Conservation (phyloP, 352 stramenopile species). For the Aphanomyces cochlioides region DNA sequence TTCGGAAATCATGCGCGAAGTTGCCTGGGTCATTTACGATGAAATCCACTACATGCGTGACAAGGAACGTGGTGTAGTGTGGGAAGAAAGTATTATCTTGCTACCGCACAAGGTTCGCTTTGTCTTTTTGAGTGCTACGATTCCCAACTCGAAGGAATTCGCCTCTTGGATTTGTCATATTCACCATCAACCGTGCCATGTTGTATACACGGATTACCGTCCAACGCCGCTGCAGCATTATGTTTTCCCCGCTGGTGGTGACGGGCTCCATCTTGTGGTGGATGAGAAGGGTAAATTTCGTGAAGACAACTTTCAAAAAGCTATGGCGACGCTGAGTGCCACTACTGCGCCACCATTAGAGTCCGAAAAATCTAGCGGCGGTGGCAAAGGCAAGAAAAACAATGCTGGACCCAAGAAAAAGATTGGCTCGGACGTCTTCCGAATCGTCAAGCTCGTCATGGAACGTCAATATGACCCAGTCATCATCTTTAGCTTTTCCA, state of each 20-base stretch:
- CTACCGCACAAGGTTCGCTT: constrained; percentile 98
- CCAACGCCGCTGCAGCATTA: constrained; percentile 99
- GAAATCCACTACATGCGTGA: constrained; percentile 99
- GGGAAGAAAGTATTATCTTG: constrained; percentile 98
- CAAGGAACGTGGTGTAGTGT: constrained; percentile 96
- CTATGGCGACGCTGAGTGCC: constrained; percentile 76
- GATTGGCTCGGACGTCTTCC: constrained; percentile 92
- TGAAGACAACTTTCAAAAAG: constrained; percentile 96
- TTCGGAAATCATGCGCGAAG: constrained; percentile 95
- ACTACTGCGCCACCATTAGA: constrained; percentile 55
- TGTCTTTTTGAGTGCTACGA: constrained; percentile 98
- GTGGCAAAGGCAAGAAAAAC: constrained; percentile 42
- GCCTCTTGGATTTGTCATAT: constrained; percentile 98
- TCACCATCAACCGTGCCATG: constrained; percentile 98
- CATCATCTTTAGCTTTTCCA: constrained; percentile 99
- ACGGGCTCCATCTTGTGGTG: constrained; percentile 97
- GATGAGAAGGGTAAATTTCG: constrained; percentile 99
- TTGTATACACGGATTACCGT: constrained; percentile 99
- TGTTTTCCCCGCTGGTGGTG: constrained; percentile 81
- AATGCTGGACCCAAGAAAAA: constrained; percentile 75
- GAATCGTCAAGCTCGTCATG: constrained; percentile 99
- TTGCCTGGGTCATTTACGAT: constrained; percentile 97
- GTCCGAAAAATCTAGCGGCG: constrained; percentile 38
- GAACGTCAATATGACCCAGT: constrained; percentile 95
- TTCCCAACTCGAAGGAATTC: constrained; percentile 97